These are phyloP conservation scores for Odonthalia washingtoniensis DNA, from an alignment of 31 red algal species.

Conservation along the genomic window DNA sequence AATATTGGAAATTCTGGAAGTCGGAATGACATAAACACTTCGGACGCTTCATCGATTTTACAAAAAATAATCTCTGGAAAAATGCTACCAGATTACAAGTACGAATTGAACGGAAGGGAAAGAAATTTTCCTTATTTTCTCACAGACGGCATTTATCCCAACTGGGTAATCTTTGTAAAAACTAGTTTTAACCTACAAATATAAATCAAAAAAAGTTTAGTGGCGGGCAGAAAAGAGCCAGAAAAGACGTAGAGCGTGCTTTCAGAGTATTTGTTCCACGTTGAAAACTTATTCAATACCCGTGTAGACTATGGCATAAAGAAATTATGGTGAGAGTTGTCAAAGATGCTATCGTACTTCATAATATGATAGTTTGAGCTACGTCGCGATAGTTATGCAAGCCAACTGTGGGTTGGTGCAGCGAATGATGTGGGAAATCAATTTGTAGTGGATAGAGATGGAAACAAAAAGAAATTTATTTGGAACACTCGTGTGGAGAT, in stretches of 20 bases:
- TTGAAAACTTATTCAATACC: constrained; percentile 26
- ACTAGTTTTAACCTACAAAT: not conserved
- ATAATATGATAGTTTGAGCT: constrained; percentile 39
- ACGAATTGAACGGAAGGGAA: constrained; percentile 4
- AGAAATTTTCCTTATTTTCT: not conserved
- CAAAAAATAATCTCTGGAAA: not conserved
- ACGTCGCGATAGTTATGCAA: not conserved
- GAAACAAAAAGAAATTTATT: not conserved
- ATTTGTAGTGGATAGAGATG: not conserved
- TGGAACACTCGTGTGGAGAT: not conserved
- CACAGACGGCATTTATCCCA: constrained; percentile 42
- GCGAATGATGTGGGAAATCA: not conserved
- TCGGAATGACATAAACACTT: constrained; percentile 37
- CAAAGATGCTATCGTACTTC: constrained; percentile 19
- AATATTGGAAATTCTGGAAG: constrained; percentile 25
- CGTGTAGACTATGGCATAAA: not conserved
- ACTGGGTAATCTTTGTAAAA: constrained; percentile 23
- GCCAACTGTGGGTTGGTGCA: not conserved
- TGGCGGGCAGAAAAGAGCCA: not conserved
- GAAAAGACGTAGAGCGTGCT: constrained; percentile 38
- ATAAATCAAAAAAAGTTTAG: not conserved
- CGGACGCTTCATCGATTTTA: constrained; percentile 6
- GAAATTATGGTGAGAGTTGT: constrained; percentile 1
- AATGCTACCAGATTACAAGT: not conserved
- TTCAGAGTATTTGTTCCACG: constrained; percentile 22